Conservation (phyloP, 768 basidiomycete genomes). For the Tylopilus sp. region DNA sequence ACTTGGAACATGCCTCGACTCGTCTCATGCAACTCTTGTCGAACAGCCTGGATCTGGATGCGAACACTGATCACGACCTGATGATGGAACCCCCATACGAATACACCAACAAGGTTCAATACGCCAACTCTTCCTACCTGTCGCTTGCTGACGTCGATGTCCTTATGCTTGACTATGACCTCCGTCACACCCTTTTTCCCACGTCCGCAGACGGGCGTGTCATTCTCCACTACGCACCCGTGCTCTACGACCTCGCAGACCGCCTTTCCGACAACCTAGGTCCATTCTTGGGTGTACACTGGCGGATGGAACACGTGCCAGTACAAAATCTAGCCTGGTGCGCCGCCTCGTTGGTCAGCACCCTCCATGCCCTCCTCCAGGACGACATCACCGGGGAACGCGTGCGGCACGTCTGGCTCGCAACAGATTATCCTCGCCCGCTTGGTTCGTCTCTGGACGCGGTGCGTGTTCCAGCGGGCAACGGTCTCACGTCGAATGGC, state of each 20-base stretch:
- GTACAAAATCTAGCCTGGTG: constrained; percentile 42
- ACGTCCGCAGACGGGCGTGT: neutral
- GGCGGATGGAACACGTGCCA: constrained; percentile 53
- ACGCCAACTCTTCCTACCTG: constrained; percentile 16
- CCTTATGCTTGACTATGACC: constrained; percentile 52
- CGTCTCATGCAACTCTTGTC: constrained; percentile 18
- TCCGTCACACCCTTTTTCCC: constrained; percentile 44
- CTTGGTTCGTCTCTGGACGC: neutral
- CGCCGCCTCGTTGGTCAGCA: constrained; percentile 46
- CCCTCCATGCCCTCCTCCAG: constrained; percentile 36
- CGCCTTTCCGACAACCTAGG: constrained; percentile 32
- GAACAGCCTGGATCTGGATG: neutral
- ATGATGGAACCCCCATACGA: constrained; percentile 12
- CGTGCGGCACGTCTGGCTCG: constrained; percentile 49
- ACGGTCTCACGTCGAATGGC: neutral
- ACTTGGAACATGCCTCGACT: constrained; percentile 8
- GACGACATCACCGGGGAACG: constrained; percentile 24
- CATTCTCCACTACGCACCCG: constrained; percentile 41
- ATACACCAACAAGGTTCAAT: constrained; percentile 4
- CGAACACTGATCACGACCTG: constrained; percentile 2
- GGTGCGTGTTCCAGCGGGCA: constrained; percentile 18
- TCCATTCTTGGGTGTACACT: constrained; percentile 51
- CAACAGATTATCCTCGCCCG: constrained; percentile 47
- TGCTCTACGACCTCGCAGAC: constrained; percentile 40
- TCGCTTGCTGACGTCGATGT: constrained; percentile 35